A percentile compares a stretch with the other conserved stretches of the same genome.
These are phyloP conservation scores for Scalesia atractyloides DNA, from an alignment of 129 eudicot species.

Conservation along the genomic window DNA sequence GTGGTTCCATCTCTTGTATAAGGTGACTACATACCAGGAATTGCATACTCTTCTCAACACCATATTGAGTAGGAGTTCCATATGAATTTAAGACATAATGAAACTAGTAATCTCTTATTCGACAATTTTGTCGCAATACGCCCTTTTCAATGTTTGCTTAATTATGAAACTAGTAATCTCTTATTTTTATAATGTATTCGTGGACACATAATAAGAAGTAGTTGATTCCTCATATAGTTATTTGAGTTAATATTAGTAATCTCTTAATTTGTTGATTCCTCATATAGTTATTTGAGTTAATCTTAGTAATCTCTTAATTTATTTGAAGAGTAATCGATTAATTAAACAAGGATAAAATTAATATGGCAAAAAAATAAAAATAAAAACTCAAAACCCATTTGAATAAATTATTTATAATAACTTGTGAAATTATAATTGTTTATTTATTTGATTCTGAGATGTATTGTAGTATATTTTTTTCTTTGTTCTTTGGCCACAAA, in stretches of 20 bases:
- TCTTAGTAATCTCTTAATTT: background rate
- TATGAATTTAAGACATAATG: background rate
- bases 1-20: background rate
- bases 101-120: background rate
- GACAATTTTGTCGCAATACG: too few species aligned
- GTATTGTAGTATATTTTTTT: constrained; percentile 19
- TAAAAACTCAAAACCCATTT: too few species aligned
- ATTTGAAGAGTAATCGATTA: too few species aligned
- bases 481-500: constrained; percentile 38
- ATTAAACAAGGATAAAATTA: too few species aligned
- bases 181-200: background rate
- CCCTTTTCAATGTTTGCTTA: too few species aligned
- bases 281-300: background rate
- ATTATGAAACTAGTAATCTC: too few species aligned
- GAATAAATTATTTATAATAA: background rate
- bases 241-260: background rate
- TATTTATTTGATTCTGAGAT: constrained; percentile 23
- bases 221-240: background rate
- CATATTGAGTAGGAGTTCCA: background rate
- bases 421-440: background rate
- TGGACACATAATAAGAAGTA: background rate
- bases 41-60: background rate
- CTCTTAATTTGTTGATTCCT: background rate
- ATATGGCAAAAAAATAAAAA: too few species aligned
- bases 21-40: background rate